These are phyloP conservation scores for Globisporangium perplexum DNA, from an alignment of 352 stramenopile species.

Conservation along the genomic window DNA sequence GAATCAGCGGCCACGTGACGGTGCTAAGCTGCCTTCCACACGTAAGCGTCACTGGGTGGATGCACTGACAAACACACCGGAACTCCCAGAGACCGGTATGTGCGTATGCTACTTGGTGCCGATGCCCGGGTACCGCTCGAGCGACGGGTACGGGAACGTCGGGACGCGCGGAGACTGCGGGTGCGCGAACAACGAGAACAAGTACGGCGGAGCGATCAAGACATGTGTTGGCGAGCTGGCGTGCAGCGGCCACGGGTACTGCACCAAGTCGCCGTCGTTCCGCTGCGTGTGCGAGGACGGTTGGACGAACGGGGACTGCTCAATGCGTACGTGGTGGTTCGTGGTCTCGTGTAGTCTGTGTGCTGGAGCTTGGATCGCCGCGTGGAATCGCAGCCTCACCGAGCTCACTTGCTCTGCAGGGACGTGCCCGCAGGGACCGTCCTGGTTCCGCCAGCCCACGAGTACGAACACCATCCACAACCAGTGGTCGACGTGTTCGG, in stretches of 20 bases:
- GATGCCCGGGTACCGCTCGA: constrained; percentile 81
- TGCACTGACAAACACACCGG: constrained; percentile 6
- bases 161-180: constrained; percentile 91
- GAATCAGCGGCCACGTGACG: constrained; percentile 6
- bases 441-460: constrained; percentile 53
- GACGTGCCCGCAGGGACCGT: constrained; percentile 48
- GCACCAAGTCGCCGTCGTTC: constrained; percentile 44
- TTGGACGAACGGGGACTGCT: constrained; percentile 64
- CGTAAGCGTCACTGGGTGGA: neutral
- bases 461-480: constrained; percentile 43
- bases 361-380: neutral
- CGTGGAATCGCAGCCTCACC: neutral
- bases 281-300: constrained; percentile 54
- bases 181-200: constrained; percentile 73
- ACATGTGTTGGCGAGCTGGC: constrained; percentile 55
- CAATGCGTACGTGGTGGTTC: constrained; percentile 26
- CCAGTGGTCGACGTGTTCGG: constrained; percentile 49
- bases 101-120: constrained; percentile 54
- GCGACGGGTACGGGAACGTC: constrained; percentile 80
- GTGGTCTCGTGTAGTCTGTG: neutral
- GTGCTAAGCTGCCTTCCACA: constrained; percentile 3
- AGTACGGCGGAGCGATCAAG: constrained; percentile 58
- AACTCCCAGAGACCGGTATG: constrained; percentile 29
- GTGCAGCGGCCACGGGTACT: constrained; percentile 75
- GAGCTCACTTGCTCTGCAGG: constrained; percentile 18